phyloP scores from a whole-genome alignment of 2,329 filamentous ascomycete genomes.

The Cordyceps cicadae region DNA sequence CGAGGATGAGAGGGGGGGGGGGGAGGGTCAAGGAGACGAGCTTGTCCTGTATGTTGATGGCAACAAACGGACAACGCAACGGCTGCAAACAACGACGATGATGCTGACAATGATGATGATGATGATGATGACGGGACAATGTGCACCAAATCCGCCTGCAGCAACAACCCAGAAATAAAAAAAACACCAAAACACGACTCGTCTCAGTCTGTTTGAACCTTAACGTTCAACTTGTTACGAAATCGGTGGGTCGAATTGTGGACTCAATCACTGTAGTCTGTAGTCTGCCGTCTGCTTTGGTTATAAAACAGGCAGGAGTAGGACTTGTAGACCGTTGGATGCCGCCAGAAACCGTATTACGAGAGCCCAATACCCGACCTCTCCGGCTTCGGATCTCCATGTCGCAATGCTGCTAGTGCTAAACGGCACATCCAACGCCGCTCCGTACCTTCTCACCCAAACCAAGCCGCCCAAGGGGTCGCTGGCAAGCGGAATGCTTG shows the following conservation, averaged over 20 bases:
- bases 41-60: no score
- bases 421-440: no score
- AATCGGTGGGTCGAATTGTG: slow-evolving; percentile 12
- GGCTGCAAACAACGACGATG: neutral
- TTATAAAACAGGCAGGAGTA: neutral
- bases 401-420: neutral
- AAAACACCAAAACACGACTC: no score
- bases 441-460: neutral
- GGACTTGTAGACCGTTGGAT: slow-evolving; percentile 7
- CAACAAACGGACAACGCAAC: neutral
- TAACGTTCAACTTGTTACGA: slow-evolving; percentile 6
- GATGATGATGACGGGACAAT: neutral
- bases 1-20: no score
- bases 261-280: slow-evolving; percentile 2
- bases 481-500: neutral
- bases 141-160: no score
- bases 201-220: neutral
- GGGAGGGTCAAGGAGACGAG: no score
- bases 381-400: slow-evolving; percentile 9
- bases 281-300: neutral
- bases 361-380: neutral
- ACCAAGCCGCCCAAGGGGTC: neutral
- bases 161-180: no score
- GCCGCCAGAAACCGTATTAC: slow-evolving; percentile 11
- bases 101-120: neutral